phyloP scores from a whole-genome alignment of 495 filamentous ascomycete genomes.

The Neurospora sp. region DNA sequence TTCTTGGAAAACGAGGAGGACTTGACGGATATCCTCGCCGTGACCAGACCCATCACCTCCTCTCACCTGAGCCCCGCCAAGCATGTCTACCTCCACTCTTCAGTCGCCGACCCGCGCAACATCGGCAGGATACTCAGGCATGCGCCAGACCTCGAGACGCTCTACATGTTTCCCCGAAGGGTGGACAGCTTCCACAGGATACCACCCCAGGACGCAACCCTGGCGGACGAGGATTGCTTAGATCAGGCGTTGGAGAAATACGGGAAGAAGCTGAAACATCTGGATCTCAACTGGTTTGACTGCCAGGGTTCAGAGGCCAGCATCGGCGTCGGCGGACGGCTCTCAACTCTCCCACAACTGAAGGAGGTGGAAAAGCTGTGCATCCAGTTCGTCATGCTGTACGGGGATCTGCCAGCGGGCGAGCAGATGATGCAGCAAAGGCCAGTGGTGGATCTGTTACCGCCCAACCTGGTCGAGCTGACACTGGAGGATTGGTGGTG shows the following conservation, averaged over 20 bases:
- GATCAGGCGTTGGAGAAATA: slow-evolving; percentile 14
- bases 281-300: slow-evolving; percentile 22
- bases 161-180: slow-evolving; percentile 20
- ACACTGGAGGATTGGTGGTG: slow-evolving; percentile 28
- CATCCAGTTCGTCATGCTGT: slow-evolving; percentile 18
- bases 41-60: not conserved
- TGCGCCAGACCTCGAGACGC: slow-evolving; percentile 20
- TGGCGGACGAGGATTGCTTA: slow-evolving; percentile 13
- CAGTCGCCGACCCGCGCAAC: slow-evolving; percentile 14
- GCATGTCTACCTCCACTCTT: slow-evolving; percentile 24
- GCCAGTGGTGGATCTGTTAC: slow-evolving; percentile 16
- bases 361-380: slow-evolving; percentile 14
- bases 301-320: slow-evolving; percentile 7
- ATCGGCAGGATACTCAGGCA: slow-evolving; percentile 17
- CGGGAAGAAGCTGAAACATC: slow-evolving; percentile 17
- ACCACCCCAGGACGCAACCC: not conserved
- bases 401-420: slow-evolving; percentile 8
- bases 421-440: not conserved
- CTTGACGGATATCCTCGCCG: not conserved
- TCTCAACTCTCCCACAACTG: slow-evolving; percentile 14
- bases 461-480: slow-evolving; percentile 22
- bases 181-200: not conserved
- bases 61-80: slow-evolving; percentile 2
- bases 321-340: slow-evolving; percentile 19
- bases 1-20: not conserved